phyloP scores from a whole-genome alignment of 805 yeast species.

The Teunomyces atbi region DNA sequence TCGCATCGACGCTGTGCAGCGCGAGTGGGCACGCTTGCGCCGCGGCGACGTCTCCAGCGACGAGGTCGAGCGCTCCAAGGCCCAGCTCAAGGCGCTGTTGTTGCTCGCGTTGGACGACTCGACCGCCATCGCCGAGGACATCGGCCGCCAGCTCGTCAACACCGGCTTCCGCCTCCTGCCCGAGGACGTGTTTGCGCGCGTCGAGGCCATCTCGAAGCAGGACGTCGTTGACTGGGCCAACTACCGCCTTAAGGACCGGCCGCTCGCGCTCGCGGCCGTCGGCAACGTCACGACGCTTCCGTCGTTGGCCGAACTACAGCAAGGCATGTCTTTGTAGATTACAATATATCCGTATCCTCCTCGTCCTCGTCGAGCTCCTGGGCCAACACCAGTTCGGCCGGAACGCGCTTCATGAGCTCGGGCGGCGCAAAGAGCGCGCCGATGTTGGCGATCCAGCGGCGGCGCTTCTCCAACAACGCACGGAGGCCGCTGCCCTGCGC shows the following conservation, averaged over 20 bases:
- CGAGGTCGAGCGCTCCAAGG: conserved; percentile 91
- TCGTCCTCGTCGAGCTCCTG: conserved; percentile 33
- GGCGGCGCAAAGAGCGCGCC: conserved; percentile 77
- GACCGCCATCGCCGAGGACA: conserved; percentile 95
- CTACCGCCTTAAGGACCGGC: conserved; percentile 70
- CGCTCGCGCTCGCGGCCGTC: conserved; percentile 86
- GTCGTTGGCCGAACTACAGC: conserved; percentile 54
- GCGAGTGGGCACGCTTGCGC: conserved; percentile 88
- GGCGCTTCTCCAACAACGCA: conserved; percentile 79
- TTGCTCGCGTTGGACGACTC: conserved; percentile 89
- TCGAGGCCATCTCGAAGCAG: conserved; percentile 70
- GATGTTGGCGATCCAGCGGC: conserved; percentile 83
- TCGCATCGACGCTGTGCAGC: conserved; percentile 69
- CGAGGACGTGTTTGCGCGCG: conserved; percentile 69
- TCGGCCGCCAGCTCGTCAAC: conserved; percentile 94
- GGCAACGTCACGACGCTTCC: conserved; percentile 80
- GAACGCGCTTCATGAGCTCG: conserved; percentile 74
- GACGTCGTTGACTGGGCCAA: conserved; percentile 90
- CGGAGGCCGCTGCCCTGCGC: conserved; percentile 72
- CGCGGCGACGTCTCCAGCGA: conserved; percentile 72
- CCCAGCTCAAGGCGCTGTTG: conserved; percentile 90
- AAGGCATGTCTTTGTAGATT: conserved; percentile 28
- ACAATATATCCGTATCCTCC: conserved; percentile 10
- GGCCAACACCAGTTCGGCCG: conserved; percentile 57
- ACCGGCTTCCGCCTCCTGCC: conserved; percentile 80